Evolutionary conservation across 495 filamentous ascomycete genomes (phyloP).

Genomic region (Geoglossum glabrum): DNA sequence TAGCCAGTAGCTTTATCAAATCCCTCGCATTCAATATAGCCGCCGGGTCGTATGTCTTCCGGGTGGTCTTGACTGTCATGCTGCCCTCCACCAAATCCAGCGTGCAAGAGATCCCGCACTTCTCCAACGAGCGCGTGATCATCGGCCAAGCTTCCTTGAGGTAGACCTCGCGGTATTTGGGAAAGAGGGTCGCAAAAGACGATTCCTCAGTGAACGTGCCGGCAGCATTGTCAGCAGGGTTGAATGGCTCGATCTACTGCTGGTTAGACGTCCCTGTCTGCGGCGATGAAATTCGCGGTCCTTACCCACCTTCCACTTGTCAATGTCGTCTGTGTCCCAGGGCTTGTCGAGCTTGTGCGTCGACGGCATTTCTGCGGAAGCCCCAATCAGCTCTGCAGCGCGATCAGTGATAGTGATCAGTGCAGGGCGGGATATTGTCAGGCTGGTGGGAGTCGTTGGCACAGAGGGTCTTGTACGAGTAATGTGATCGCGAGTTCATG

Average conservation of each 20-base stretch:
- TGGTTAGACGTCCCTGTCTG: background rate
- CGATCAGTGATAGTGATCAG: background rate
- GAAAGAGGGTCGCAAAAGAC: constrained; percentile 78
- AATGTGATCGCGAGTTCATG: background rate
- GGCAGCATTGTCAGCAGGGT: constrained; percentile 58
- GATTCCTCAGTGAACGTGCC: constrained; percentile 88
- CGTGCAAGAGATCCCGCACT: constrained; percentile 63
- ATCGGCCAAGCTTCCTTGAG: constrained; percentile 79
- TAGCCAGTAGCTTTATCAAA: constrained; percentile 76
- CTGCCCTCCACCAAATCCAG: constrained; percentile 88
- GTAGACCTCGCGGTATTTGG: constrained; percentile 93
- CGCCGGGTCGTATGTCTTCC: constrained; percentile 88
- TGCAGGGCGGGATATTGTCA: background rate
- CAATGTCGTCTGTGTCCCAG: constrained; percentile 94
- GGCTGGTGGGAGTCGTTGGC: background rate
- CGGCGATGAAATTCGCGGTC: background rate
- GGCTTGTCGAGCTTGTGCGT: constrained; percentile 89
- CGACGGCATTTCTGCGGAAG: constrained; percentile 47
- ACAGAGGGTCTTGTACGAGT: background rate
- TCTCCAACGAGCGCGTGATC: constrained; percentile 60
- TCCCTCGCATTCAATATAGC: constrained; percentile 88
- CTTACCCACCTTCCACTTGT: constrained; percentile 70
- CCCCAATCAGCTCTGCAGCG: background rate
- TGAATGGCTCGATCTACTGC: constrained; percentile 60
- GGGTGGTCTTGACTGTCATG: constrained; percentile 88